These are phyloP conservation scores for Blastobotrys petasosporus DNA, from an alignment of 1,139 yeast genomes.

Conservation along the genomic window DNA sequence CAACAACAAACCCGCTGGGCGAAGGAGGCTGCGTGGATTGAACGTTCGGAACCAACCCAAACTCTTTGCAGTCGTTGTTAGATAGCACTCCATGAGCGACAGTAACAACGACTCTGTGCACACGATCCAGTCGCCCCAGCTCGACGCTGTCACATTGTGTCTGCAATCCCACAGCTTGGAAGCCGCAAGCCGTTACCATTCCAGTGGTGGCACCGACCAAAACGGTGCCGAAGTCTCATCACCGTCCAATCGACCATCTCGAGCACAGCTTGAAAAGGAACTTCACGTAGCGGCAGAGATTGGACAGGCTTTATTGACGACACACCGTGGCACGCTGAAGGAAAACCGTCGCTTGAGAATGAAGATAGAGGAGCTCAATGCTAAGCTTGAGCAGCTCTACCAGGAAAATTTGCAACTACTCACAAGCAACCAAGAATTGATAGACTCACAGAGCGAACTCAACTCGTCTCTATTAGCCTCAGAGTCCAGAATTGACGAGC, in stretches of 20 bases:
- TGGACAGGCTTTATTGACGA: conserved; percentile 24
- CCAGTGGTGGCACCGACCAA: not conserved
- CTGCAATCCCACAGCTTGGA: too few relatives aligned
- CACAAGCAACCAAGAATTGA: conserved; percentile 19
- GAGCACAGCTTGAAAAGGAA: conserved; percentile 20
- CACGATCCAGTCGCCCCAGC: too few relatives aligned
- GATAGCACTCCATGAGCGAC: too few relatives aligned
- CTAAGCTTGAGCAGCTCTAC: conserved; percentile 16
- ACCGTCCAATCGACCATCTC: conserved; percentile 9
- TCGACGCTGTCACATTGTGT: too few relatives aligned
- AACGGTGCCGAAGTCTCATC: not conserved
- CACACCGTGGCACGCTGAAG: conserved; percentile 19
- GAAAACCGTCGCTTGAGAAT: conserved; percentile 16
- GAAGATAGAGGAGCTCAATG: conserved; percentile 17
- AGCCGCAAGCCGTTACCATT: too few relatives aligned
- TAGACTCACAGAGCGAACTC: conserved; percentile 18
- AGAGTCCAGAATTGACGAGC: conserved; percentile 15
- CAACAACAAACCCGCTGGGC: too few relatives aligned
- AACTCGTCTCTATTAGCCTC: conserved; percentile 18
- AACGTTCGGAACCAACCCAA: too few relatives aligned
- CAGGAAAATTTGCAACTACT: conserved; percentile 16
- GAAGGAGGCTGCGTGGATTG: too few relatives aligned
- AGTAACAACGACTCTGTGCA: too few relatives aligned
- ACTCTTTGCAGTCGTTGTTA: too few relatives aligned
- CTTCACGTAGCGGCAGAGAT: conserved; percentile 27